Evolutionary conservation across 805 yeast species (phyloP).

Genomic region (Schizosaccharomyces lindneri): DNA sequence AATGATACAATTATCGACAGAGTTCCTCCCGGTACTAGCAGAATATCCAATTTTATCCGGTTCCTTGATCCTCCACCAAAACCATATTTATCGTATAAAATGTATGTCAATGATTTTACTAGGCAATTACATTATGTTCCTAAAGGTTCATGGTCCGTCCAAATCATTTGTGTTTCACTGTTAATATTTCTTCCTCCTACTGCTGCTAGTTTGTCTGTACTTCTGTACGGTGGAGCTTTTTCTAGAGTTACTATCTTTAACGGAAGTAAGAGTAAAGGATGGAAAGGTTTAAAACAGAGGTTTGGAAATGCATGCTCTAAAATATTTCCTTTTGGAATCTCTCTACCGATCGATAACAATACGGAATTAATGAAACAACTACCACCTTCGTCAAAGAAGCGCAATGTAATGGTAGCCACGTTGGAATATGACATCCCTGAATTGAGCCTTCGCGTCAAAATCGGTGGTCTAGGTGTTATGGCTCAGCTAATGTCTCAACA

Average conservation of each 20-base stretch:
- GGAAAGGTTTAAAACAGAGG: not conserved
- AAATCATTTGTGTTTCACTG: not conserved
- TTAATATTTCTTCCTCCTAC: not conserved
- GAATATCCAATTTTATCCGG: not conserved
- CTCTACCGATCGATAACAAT: not conserved
- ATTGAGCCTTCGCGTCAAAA: not conserved
- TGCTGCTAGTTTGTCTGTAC: not conserved
- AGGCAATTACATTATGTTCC: not conserved
- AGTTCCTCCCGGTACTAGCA: constrained; percentile 1
- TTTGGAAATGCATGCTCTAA: not conserved
- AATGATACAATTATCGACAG: not conserved
- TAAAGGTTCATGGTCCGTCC: constrained; percentile 1
- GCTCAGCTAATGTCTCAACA: not conserved
- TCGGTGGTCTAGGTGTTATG: constrained; percentile 1
- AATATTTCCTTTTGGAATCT: not conserved
- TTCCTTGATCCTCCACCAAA: not conserved
- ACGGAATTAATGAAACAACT: not conserved
- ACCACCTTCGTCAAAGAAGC: not conserved
- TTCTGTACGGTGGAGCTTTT: not conserved
- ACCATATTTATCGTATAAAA: not conserved
- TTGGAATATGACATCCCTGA: not conserved
- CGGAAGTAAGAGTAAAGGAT: not conserved
- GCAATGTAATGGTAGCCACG: not conserved
- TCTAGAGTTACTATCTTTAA: not conserved
- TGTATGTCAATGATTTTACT: not conserved